phyloP scores from a whole-genome alignment of 768 basidiomycete genomes.

The Boletellus emodensis region DNA sequence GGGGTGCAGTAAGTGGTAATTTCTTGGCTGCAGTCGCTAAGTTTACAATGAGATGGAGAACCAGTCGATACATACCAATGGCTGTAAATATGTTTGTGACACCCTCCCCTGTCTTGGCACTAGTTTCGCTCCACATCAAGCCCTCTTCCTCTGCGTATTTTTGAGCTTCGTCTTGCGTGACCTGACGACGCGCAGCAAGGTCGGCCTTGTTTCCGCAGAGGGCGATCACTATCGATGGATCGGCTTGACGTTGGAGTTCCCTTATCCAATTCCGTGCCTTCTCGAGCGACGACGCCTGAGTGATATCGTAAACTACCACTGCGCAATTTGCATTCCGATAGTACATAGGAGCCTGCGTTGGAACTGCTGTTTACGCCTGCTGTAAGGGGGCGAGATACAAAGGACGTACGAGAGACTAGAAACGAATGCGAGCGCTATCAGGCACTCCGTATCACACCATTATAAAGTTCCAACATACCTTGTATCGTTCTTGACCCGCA shows the following conservation, averaged over 20 bases:
- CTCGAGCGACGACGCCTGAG: conserved; percentile 84
- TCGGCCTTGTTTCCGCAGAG: conserved; percentile 96
- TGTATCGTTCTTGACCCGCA: conserved; percentile 93
- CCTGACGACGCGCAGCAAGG: conserved; percentile 78
- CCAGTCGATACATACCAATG: conserved; percentile 56
- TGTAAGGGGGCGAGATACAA: not conserved
- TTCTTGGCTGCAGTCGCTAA: conserved; percentile 64
- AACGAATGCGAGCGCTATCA: not conserved
- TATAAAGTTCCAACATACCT: conserved; percentile 42
- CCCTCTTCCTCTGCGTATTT: conserved; percentile 93
- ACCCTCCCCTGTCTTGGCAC: conserved; percentile 85
- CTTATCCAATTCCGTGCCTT: conserved; percentile 96
- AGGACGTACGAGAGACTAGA: conserved; percentile 45
- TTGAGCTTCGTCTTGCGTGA: conserved; percentile 83
- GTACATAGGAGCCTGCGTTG: conserved; percentile 83
- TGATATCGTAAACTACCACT: conserved; percentile 96
- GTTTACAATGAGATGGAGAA: not conserved
- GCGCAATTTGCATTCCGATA: conserved; percentile 94
- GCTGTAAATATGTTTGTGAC: conserved; percentile 82
- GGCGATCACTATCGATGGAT: conserved; percentile 93
- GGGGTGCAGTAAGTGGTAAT: conserved; percentile 75
- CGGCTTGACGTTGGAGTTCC: conserved; percentile 95
- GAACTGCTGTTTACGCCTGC: conserved; percentile 3
- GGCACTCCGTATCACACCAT: not conserved
- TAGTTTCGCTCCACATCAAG: conserved; percentile 89